Conservation (phyloP, 2,329 filamentous ascomycete genomes). For the Peltaster fructicola region DNA sequence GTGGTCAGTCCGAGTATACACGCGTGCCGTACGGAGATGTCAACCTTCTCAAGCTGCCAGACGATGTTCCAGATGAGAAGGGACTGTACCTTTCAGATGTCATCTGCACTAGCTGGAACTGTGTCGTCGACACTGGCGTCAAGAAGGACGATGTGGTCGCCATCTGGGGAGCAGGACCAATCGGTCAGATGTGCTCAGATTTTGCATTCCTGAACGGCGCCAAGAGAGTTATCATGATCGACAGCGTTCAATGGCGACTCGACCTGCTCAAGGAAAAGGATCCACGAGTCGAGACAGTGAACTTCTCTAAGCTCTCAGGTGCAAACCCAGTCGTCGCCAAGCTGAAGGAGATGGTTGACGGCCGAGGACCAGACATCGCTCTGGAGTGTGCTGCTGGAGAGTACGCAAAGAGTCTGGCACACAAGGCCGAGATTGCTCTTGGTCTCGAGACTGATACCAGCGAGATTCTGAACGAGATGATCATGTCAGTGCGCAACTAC, state of each 20-base stretch:
- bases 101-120: slow-evolving; percentile 61
- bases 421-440: slow-evolving; percentile 39
- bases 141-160: slow-evolving; percentile 60
- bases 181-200: slow-evolving; percentile 61
- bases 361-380: slow-evolving; percentile 52
- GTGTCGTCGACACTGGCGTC: slow-evolving; percentile 69
- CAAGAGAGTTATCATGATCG: slow-evolving; percentile 59
- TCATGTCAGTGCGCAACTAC: slow-evolving; percentile 52
- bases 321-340: slow-evolving; percentile 47
- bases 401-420: slow-evolving; percentile 43
- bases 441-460: slow-evolving; percentile 73
- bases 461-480: slow-evolving; percentile 66
- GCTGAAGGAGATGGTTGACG: slow-evolving; percentile 55
- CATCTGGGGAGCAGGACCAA: slow-evolving; percentile 74
- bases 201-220: slow-evolving; percentile 56
- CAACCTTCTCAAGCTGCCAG: slow-evolving; percentile 64
- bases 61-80: slow-evolving; percentile 70
- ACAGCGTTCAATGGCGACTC: slow-evolving; percentile 54
- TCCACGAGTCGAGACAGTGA: slow-evolving; percentile 47
- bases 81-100: slow-evolving; percentile 69
- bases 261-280: slow-evolving; percentile 49
- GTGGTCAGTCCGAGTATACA: slow-evolving; percentile 75
- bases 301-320: slow-evolving; percentile 47
- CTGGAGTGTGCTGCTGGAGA: slow-evolving; percentile 52
- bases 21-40: slow-evolving; percentile 65